Percentiles rank a stretch among this genome's conserved stretches.
Evolutionary conservation across 305 asterid genomes (phyloP).

Genomic region (Coffea humblotiana): DNA sequence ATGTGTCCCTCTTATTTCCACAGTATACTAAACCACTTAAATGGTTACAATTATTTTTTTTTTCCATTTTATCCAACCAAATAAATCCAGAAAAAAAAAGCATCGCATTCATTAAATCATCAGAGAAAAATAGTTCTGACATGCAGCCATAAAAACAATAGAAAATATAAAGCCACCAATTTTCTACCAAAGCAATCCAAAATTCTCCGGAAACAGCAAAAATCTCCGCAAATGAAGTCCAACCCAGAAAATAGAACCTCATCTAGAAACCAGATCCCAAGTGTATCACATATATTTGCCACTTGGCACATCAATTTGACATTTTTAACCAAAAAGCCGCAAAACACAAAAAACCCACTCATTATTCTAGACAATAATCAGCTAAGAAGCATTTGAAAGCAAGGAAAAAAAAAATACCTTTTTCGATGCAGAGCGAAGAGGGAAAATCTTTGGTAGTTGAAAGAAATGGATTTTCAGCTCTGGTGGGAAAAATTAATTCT

Average conservation of each 20-base stretch:
- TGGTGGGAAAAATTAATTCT: not conserved
- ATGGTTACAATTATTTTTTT: not conserved
- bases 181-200: not conserved
- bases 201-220: not conserved
- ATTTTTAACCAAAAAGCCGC: not conserved
- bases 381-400: not conserved
- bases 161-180: not conserved
- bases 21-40: not conserved
- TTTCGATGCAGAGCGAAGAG: not conserved
- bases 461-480: constrained; percentile 1
- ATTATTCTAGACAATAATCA: not conserved
- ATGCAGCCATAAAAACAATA: not conserved
- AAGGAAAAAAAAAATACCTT: not conserved
- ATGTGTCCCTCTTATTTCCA: not conserved
- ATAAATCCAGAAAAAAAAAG: not conserved
- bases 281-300: not conserved
- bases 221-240: not conserved
- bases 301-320: not conserved
- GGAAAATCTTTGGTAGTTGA: constrained; percentile 13
- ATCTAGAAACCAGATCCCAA: not conserved
- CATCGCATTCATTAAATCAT: not conserved
- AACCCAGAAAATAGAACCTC: not conserved
- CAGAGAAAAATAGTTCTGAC: not conserved
- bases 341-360: not conserved
- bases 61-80: not conserved